These are phyloP conservation scores for Colletotrichum orbiculare DNA, from an alignment of 2,329 filamentous ascomycete species.

Conservation along the genomic window DNA sequence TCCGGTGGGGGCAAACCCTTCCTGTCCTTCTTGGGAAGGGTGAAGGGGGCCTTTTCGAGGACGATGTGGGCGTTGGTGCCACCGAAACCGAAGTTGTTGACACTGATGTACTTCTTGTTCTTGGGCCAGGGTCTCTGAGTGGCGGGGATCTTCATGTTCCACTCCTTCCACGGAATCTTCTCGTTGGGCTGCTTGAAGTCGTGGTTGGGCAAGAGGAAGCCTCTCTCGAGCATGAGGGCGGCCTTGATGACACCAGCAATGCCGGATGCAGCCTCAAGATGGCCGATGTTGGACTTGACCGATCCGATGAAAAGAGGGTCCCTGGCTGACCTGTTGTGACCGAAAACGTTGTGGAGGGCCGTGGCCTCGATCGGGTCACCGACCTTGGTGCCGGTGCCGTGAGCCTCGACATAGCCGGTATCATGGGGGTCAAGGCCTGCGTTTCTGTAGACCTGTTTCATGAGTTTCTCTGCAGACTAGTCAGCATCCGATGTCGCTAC, in stretches of 20 bases:
- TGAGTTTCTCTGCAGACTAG: conserved; percentile 48
- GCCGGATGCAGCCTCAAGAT: conserved; percentile 63
- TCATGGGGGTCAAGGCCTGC: conserved; percentile 42
- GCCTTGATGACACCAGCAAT: conserved; percentile 64
- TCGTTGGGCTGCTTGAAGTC: conserved; percentile 62
- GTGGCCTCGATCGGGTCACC: conserved; percentile 67
- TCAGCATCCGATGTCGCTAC: conserved; percentile 34
- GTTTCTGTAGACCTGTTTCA: conserved; percentile 50
- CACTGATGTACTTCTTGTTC: conserved; percentile 60
- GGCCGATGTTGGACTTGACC: conserved; percentile 63
- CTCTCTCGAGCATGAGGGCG: conserved; percentile 61
- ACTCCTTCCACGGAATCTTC: conserved; percentile 60
- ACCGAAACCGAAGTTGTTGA: conserved; percentile 60
- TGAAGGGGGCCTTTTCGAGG: conserved; percentile 51
- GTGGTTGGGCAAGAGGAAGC: conserved; percentile 60
- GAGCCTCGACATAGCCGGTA: conserved; percentile 57
- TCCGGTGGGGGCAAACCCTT: conserved; percentile 27
- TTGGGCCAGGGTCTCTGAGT: conserved; percentile 58
- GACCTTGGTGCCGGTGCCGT: conserved; percentile 66
- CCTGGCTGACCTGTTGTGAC: conserved; percentile 38
- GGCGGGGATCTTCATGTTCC: conserved; percentile 60
- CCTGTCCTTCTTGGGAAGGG: conserved; percentile 35
- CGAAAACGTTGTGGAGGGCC: conserved; percentile 58
- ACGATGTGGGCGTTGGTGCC: conserved; percentile 59
- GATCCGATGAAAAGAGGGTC: conserved; percentile 58